Percentiles rank a stretch among this genome's conserved stretches.
Evolutionary conservation across 2,329 filamentous ascomycete species (phyloP).

Genomic region (Colletotrichum sublineola): DNA sequence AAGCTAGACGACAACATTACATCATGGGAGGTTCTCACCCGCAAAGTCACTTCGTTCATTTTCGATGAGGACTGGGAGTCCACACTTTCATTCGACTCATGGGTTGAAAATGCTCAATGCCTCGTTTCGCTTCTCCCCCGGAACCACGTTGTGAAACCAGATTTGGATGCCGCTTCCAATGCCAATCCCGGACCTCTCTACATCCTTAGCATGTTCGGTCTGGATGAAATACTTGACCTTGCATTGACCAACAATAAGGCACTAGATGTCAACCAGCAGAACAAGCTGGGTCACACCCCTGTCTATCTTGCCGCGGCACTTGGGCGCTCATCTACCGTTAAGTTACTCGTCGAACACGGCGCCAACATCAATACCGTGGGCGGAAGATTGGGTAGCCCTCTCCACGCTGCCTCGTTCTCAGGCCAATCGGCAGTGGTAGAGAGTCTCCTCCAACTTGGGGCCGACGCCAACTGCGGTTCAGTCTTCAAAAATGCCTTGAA

Average conservation of each 20-base stretch:
- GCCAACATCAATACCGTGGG: neutral
- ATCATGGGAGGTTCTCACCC: neutral
- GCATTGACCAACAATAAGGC: neutral
- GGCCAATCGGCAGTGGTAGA: neutral
- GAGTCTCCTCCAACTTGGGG: neutral
- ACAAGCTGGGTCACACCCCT: rapidly evolving
- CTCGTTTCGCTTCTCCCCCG: neutral
- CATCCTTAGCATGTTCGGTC: neutral
- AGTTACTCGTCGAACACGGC: neutral
- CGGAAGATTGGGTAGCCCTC: neutral
- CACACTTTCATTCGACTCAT: neutral
- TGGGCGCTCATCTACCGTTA: neutral
- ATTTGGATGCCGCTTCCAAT: neutral
- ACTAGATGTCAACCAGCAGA: neutral
- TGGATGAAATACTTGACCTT: neutral
- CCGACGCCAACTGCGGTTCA: neutral
- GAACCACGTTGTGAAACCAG: neutral
- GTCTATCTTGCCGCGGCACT: neutral
- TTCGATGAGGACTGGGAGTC: neutral
- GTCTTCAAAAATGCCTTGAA: neutral
- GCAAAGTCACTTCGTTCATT: neutral
- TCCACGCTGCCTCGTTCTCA: neutral
- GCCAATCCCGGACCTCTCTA: neutral
- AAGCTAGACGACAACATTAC: too few relatives aligned
- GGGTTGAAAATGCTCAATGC: neutral